Conservation (phyloP, 441 rosid species). For the Theobroma grandiflorum region DNA sequence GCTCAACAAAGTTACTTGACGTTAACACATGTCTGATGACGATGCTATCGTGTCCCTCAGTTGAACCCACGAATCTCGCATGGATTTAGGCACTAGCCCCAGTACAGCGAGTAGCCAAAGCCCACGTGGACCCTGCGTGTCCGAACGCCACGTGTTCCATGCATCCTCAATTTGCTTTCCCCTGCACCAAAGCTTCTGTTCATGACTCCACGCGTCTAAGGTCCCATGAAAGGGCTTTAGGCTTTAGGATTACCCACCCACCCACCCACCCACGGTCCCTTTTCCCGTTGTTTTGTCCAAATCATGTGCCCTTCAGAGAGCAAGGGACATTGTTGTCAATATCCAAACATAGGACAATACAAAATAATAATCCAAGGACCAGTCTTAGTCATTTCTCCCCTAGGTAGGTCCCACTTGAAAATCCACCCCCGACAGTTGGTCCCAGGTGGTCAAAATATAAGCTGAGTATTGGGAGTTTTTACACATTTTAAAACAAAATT, state of each 20-base stretch:
- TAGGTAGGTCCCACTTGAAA: neutral
- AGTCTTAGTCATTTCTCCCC: neutral
- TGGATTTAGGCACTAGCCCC: neutral
- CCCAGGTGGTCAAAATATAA: neutral
- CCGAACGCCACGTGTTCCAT: neutral
- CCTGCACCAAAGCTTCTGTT: neutral
- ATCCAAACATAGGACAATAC: slow-evolving; percentile 20
- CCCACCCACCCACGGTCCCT: neutral
- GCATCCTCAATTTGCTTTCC: neutral
- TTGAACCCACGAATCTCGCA: neutral
- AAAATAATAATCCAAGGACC: neutral
- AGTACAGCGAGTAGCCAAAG: neutral
- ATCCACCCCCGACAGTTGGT: neutral
- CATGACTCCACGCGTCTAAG: slow-evolving; percentile 5
- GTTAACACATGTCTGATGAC: neutral
- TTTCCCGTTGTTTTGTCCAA: slow-evolving; percentile 18
- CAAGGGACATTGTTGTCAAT: slow-evolving; percentile 23
- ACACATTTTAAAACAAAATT: neutral
- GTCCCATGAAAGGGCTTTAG: neutral
- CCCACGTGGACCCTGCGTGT: neutral
- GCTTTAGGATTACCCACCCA: neutral
- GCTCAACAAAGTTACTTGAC: slow-evolving; percentile 1
- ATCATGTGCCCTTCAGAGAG: slow-evolving; percentile 18
- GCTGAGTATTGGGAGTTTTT: neutral
- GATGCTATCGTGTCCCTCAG: neutral